Evolutionary conservation across 148 eudicot species (phyloP).

Genomic region (Euryodendron excelsum): DNA sequence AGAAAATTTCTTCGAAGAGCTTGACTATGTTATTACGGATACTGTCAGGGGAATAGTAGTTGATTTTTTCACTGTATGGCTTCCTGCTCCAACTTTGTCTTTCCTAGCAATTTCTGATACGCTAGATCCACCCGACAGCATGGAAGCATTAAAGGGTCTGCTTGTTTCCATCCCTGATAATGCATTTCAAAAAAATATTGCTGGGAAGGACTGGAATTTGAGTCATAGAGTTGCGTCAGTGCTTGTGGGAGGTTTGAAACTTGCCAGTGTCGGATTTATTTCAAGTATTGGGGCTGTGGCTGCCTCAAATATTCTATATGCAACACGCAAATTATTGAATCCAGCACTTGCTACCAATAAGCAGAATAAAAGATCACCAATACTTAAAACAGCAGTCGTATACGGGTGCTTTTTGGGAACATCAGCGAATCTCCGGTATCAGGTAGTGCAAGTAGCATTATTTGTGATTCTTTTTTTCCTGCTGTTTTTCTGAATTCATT

Average conservation of each 20-base stretch:
- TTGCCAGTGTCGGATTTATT: constrained; percentile 83
- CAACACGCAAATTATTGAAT: constrained; percentile 53
- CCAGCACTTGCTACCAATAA: constrained; percentile 51
- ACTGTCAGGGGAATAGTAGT: constrained; percentile 79
- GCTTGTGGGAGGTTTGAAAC: constrained; percentile 83
- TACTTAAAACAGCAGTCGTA: constrained; percentile 76
- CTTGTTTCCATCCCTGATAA: constrained; percentile 92
- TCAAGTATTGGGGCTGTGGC: constrained; percentile 96
- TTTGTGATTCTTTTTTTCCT: no score
- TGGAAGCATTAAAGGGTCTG: constrained; percentile 71
- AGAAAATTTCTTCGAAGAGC: constrained; percentile 82
- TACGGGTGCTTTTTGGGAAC: constrained; percentile 77
- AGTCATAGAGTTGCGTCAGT: constrained; percentile 85
- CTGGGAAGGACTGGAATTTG: constrained; percentile 81
- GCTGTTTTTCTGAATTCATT: no score
- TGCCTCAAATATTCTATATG: constrained; percentile 65
- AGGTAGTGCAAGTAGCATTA: constrained; percentile 42
- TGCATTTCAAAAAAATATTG: constrained; percentile 85
- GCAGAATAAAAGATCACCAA: constrained; percentile 70
- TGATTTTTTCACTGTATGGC: constrained; percentile 97
- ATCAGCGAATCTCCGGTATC: constrained; percentile 95
- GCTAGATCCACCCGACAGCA: constrained; percentile 45
- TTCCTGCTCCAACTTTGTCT: constrained; percentile 95
- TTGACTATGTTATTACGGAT: constrained; percentile 91
- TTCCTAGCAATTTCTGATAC: constrained; percentile 68